Evolutionary conservation across 345 rosid genomes (phyloP).

Genomic region (Brassica rapa): DNA sequence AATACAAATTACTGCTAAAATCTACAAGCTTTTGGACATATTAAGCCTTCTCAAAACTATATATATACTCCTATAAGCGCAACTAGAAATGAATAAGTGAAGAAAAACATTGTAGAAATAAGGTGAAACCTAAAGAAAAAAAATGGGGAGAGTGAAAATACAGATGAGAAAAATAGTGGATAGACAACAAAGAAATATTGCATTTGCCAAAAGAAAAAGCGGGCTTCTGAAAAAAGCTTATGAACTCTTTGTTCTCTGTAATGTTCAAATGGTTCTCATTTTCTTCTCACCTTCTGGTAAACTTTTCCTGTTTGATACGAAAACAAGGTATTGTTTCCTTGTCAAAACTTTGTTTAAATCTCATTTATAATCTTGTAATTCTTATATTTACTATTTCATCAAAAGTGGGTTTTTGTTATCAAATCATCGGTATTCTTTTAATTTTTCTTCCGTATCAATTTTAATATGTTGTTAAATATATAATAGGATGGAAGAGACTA

Average conservation of each 20-base stretch:
- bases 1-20: neutral
- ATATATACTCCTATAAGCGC: neutral
- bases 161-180: conserved; percentile 14
- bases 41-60: neutral
- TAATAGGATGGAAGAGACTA: conserved; percentile 1
- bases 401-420: neutral
- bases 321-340: conserved; percentile 16
- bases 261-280: conserved; percentile 25
- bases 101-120: neutral
- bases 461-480: neutral
- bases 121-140: neutral
- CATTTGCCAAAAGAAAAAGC: conserved; percentile 35
- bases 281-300: conserved; percentile 31
- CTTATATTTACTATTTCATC: neutral
- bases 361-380: neutral
- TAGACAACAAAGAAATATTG: conserved; percentile 22
- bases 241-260: conserved; percentile 22
- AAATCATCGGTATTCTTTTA: neutral
- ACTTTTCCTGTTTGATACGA: conserved; percentile 30
- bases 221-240: conserved; percentile 34
- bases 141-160: conserved; percentile 39
- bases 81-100: neutral
- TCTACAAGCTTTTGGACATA: conserved; percentile 16
- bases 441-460: neutral
- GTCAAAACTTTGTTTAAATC: neutral